Percentiles rank a stretch among this genome's conserved stretches.
Conservation (phyloP, 2,329 filamentous ascomycete genomes). For the Helicocarpus griseus region DNA sequence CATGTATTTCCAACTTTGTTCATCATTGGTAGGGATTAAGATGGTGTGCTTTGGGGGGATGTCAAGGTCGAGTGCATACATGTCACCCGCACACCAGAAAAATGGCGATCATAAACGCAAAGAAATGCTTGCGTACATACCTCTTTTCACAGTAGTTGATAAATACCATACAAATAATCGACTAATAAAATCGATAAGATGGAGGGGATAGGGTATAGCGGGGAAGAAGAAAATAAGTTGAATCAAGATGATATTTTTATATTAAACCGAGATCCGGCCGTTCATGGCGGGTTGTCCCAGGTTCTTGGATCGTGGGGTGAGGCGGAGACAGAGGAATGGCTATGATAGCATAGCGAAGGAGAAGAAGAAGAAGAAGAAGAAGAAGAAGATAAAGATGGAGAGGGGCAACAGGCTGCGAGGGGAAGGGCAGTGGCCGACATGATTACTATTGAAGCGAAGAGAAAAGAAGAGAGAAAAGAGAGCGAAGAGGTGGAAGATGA, state of each 20-base stretch:
- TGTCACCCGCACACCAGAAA: too few relatives aligned
- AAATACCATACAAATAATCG: too few relatives aligned
- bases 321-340: too few relatives aligned
- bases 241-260: neutral
- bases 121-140: neutral
- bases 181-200: too few relatives aligned
- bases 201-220: neutral
- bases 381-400: neutral
- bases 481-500: neutral
- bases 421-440: neutral
- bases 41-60: too few relatives aligned
- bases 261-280: neutral
- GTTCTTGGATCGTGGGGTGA: neutral
- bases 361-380: neutral
- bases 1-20: conserved; percentile 19
- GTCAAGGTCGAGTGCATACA: neutral
- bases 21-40: conserved; percentile 27
- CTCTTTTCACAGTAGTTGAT: neutral
- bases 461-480: neutral
- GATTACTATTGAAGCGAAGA: neutral
- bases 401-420: neutral
- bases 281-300: neutral
- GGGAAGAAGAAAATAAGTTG: neutral
- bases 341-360: neutral
- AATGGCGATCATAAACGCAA: too few relatives aligned